Evolutionary conservation across 805 yeast genomes (phyloP), one percentile per base, ranked within the genome.

Genomic region (Ogataea sp.): DNA sequence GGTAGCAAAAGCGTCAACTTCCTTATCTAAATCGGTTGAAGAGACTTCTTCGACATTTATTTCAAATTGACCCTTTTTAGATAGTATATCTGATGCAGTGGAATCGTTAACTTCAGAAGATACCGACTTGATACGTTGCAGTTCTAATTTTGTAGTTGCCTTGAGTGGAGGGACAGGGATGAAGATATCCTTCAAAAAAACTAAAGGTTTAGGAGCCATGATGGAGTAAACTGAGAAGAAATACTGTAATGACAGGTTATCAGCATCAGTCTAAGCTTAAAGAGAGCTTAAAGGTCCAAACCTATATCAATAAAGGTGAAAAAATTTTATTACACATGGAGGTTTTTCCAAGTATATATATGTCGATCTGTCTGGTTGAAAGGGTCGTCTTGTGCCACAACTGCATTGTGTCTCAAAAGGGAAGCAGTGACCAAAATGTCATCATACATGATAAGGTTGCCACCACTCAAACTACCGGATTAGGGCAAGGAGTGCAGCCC

Each of bases 151-250:
- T 6, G 41, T 43, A 38, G 32, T 15, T 5, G 50, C 52, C 37
- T 45, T 49, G 17, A 43, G 41, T 3, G 55, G 55, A 4, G 53
- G 40, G n/a, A 51, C 51, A 11, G 55, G 55, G 29, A 51, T 43
- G 34, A 51, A 49, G 11, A 51, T 46, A 40, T 51, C 55, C 40
- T 51, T 51, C 10, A 51, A 25, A 6, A 43, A 4, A n/a, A n/a
- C 15, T 6, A 32, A 13, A 9, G 34, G 25, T 20, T 32, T 32
- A 20, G 34, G 34, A 30, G 33, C 21, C 33, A 30, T 32, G 3
- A 5, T 20, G 34, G 6, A 6, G 8, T 11, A 18, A 6, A n/a
- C n/a, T n/a, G n/a, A n/a, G n/a, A n/a, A n/a, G n/a, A n/a, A 28
- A 28, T 15, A 14, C 6, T 7, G 20, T 29, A 11, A 29, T 29